Percentiles rank a stretch among this genome's conserved stretches.
Conservation (phyloP, 352 stramenopile genomes). For the Globisporangium splendens region DNA sequence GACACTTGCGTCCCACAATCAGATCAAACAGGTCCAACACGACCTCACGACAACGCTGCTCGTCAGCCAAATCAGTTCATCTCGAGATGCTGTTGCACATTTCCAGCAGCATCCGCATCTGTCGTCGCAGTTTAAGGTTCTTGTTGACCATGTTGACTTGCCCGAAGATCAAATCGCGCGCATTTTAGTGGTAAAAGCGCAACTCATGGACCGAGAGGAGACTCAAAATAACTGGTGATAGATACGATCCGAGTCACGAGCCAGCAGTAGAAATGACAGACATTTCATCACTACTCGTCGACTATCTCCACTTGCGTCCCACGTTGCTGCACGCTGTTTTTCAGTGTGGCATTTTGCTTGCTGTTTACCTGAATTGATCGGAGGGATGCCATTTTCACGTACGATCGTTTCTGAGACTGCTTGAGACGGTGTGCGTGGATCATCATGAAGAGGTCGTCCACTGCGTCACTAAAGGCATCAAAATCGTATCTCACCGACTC, state of each 20-base stretch:
- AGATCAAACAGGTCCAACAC: not conserved
- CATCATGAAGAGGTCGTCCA: conserved; percentile 38
- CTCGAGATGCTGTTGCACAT: not conserved
- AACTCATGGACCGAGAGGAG: not conserved
- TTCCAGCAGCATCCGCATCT: not conserved
- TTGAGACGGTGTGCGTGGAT: conserved; percentile 29
- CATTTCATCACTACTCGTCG: no score
- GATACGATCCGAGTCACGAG: not conserved
- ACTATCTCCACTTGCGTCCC: no score
- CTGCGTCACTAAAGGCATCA: conserved; percentile 35
- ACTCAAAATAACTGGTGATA: not conserved
- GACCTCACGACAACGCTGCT: not conserved
- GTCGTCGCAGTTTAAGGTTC: not conserved
- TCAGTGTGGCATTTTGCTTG: not conserved
- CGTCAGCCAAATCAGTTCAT: not conserved
- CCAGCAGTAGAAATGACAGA: no score
- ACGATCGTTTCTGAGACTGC: conserved; percentile 23
- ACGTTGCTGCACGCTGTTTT: not conserved
- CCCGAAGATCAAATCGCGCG: not conserved
- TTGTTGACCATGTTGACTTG: not conserved
- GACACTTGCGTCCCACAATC: not conserved
- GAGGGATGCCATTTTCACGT: conserved; percentile 29
- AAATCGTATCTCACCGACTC: conserved; percentile 31
- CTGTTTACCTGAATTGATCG: conserved; percentile 9
- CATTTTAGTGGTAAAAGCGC: not conserved